Conservation (phyloP, 2,329 filamentous ascomycete species). For the Passalora sequoiae region DNA sequence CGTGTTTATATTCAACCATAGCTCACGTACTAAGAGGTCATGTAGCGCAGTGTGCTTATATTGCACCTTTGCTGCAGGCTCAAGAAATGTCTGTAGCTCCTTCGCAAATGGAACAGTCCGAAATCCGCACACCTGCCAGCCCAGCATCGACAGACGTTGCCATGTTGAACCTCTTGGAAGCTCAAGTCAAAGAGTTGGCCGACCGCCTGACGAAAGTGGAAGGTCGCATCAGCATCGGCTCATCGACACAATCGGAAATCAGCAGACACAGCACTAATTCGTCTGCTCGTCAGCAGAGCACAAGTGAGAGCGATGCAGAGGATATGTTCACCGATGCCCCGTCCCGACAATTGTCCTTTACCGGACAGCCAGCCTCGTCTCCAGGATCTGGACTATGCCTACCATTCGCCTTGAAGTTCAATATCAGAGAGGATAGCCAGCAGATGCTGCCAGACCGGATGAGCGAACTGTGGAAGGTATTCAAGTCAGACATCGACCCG, state of each 20-base stretch:
- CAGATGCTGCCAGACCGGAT: conserved; percentile 13
- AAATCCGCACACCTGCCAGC: too few species aligned
- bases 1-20: too few species aligned
- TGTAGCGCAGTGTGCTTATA: too few species aligned
- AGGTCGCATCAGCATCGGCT: background rate
- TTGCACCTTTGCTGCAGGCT: too few species aligned
- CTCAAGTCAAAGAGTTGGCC: conserved; percentile 4
- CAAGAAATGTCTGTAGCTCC: too few species aligned
- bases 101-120: too few species aligned
- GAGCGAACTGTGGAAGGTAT: conserved; percentile 19
- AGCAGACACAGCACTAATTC: conserved; percentile 3
- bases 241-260: background rate
- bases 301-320: background rate
- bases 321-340: background rate
- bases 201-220: conserved; percentile 1
- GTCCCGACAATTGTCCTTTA: too few species aligned
- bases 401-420: conserved; percentile 5
- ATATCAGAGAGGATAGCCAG: conserved; percentile 1
- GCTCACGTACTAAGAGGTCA: too few species aligned
- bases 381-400: background rate
- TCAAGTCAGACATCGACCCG: conserved; percentile 17
- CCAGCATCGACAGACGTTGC: background rate
- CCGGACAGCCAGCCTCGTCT: background rate
- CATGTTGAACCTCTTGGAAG: conserved; percentile 5
- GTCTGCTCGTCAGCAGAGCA: conserved; percentile 1